These are phyloP conservation scores for Geotrichum histeridarum DNA, from an alignment of 1,139 yeast species.

Conservation along the genomic window DNA sequence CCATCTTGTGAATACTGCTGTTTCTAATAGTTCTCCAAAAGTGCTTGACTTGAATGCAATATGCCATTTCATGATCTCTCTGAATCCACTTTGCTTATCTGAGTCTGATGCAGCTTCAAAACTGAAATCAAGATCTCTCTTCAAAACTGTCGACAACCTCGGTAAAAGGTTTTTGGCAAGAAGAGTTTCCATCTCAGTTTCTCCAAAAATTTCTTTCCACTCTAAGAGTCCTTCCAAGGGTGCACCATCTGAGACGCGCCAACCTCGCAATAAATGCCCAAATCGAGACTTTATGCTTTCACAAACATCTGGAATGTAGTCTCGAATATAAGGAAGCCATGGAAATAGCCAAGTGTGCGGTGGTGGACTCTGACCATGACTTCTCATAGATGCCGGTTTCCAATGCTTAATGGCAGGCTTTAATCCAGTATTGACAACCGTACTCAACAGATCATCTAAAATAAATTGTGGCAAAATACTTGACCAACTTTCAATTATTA, in stretches of 20 bases:
- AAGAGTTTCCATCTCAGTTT: conserved; percentile 29
- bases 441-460: conserved; percentile 32
- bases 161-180: conserved; percentile 35
- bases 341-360: conserved; percentile 45
- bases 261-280: conserved; percentile 31
- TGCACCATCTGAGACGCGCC: conserved; percentile 36
- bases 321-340: conserved; percentile 41
- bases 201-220: conserved; percentile 42
- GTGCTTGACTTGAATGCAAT: conserved; percentile 24
- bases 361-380: neutral
- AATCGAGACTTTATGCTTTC: conserved; percentile 36
- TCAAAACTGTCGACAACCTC: conserved; percentile 31
- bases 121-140: conserved; percentile 2
- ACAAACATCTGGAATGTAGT: conserved; percentile 28
- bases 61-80: conserved; percentile 11
- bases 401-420: conserved; percentile 36
- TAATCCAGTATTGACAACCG: conserved; percentile 40
- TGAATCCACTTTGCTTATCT: neutral
- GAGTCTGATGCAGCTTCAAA: neutral
- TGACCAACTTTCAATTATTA: conserved; percentile 43
- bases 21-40: conserved; percentile 29
- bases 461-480: conserved; percentile 38
- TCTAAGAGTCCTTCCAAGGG: conserved; percentile 35
- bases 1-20: conserved; percentile 38
- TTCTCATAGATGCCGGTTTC: conserved; percentile 30